Evolutionary conservation across 2,329 filamentous ascomycete genomes (phyloP).

Genomic region (Paraconiothyrium sp.): DNA sequence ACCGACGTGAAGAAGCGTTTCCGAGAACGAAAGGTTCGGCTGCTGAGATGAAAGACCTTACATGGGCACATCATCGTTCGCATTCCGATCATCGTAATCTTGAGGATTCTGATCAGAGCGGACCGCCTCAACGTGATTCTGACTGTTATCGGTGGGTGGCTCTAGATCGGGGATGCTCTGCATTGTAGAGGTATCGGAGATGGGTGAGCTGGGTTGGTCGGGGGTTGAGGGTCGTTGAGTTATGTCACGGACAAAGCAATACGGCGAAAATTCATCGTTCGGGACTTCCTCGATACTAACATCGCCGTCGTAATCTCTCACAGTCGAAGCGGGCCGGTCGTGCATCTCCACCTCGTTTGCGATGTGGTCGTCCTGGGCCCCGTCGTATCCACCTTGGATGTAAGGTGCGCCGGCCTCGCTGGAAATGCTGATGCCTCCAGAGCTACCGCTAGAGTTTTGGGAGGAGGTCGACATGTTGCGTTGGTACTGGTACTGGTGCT

Average conservation of each 20-base stretch:
- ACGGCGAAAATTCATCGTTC: not conserved
- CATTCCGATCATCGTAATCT: no score
- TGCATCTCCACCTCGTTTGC: not conserved
- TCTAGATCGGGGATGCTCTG: no score
- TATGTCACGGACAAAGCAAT: not conserved
- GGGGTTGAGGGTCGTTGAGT: not conserved
- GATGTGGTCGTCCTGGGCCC: not conserved
- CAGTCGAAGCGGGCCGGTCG: not conserved
- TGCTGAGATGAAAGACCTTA: no score
- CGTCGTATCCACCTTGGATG: not conserved
- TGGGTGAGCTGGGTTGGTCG: not conserved
- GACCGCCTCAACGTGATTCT: not conserved
- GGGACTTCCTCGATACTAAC: not conserved
- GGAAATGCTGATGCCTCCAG: not conserved
- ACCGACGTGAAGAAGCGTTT: no score
- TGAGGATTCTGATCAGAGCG: not conserved
- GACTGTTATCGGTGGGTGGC: not conserved
- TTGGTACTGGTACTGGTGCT: not conserved
- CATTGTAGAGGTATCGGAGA: no score
- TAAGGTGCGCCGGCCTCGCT: not conserved
- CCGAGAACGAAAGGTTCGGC: no score
- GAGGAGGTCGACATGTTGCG: not conserved
- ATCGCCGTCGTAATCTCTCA: not conserved
- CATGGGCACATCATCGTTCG: no score
- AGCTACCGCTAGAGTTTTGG: not conserved